Percentiles rank a stretch among this genome's conserved stretches.
Conservation (phyloP, 2,329 filamentous ascomycete species). For the Bipolaris bicolor region DNA sequence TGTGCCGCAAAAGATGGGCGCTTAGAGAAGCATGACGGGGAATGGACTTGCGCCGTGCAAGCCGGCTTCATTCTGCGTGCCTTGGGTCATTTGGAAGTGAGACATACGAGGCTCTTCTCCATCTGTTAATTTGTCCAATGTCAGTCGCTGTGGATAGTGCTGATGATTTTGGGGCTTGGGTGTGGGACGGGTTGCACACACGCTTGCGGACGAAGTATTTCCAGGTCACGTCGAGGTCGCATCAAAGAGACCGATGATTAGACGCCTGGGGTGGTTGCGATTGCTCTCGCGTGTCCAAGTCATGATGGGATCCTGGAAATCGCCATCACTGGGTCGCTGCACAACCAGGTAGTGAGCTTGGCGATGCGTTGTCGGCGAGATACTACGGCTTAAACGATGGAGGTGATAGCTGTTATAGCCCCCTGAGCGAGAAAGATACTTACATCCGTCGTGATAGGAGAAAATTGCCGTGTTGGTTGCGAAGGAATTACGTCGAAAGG, state of each 20-base stretch:
- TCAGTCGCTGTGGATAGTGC: neutral
- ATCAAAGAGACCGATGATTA: slow-evolving; percentile 4
- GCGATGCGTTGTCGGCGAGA: neutral
- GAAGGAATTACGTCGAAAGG: slow-evolving; percentile 2
- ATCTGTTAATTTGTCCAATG: neutral
- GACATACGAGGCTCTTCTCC: slow-evolving; percentile 4
- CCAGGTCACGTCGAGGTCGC: slow-evolving; percentile 5
- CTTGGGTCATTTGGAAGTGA: slow-evolving; percentile 9
- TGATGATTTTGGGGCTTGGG: neutral
- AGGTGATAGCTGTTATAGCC: neutral
- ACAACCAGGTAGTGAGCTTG: neutral
- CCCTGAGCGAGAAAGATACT: neutral
- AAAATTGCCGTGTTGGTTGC: slow-evolving; percentile 5
- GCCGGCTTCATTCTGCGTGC: slow-evolving; percentile 3
- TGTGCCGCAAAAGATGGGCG: slow-evolving; percentile 12
- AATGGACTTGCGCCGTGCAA: slow-evolving; percentile 9
- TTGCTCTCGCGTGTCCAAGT: neutral
- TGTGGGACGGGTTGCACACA: slow-evolving; percentile 2
- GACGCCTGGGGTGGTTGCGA: neutral
- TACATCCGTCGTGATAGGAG: neutral
- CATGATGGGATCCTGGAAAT: neutral
- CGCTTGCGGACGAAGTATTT: neutral
- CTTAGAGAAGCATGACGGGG: slow-evolving; percentile 16
- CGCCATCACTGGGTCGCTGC: neutral
- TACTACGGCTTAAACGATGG: neutral